phyloP scores from a whole-genome alignment of 2,329 filamentous ascomycete genomes.

The Scedosporium apiospermum region DNA sequence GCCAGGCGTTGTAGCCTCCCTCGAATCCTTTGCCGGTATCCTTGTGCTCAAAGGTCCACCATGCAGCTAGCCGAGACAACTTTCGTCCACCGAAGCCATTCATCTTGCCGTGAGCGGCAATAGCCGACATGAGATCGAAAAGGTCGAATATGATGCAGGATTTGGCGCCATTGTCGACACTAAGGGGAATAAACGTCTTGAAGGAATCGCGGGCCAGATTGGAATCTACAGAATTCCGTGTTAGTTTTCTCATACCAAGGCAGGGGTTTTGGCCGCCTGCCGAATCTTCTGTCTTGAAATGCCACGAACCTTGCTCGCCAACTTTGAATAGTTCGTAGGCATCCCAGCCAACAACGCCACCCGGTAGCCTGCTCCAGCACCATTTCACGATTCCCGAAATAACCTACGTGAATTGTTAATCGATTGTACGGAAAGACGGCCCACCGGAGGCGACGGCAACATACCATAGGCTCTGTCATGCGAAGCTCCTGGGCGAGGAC shows the following conservation, averaged over 20 bases:
- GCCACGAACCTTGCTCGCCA: conserved; percentile 69
- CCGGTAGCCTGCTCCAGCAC: conserved; percentile 91
- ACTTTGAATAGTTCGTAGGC: conserved; percentile 93
- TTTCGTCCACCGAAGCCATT: conserved; percentile 93
- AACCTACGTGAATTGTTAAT: conserved; percentile 46
- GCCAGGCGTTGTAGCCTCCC: conserved; percentile 84
- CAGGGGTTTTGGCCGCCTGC: background rate
- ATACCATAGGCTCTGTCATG: conserved; percentile 87
- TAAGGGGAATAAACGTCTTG: conserved; percentile 90
- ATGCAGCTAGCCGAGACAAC: conserved; percentile 87
- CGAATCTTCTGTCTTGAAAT: background rate
- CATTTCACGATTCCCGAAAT: conserved; percentile 92
- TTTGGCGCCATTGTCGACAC: conserved; percentile 77
- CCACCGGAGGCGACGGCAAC: background rate
- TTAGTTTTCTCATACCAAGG: background rate
- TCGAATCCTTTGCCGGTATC: conserved; percentile 89
- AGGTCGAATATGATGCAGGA: conserved; percentile 91
- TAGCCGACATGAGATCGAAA: conserved; percentile 83
- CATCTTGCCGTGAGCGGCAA: conserved; percentile 84
- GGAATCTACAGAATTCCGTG: conserved; percentile 53
- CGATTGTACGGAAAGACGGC: background rate
- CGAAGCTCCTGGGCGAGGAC: conserved; percentile 75
- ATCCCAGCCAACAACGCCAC: conserved; percentile 93
- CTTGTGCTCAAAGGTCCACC: conserved; percentile 95
- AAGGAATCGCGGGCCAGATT: conserved; percentile 88